A percentile compares a stretch with the other conserved stretches of the same genome.
Evolutionary conservation across 2,329 filamentous ascomycete species (phyloP).

Genomic region (Pochonia chlamydosporia): DNA sequence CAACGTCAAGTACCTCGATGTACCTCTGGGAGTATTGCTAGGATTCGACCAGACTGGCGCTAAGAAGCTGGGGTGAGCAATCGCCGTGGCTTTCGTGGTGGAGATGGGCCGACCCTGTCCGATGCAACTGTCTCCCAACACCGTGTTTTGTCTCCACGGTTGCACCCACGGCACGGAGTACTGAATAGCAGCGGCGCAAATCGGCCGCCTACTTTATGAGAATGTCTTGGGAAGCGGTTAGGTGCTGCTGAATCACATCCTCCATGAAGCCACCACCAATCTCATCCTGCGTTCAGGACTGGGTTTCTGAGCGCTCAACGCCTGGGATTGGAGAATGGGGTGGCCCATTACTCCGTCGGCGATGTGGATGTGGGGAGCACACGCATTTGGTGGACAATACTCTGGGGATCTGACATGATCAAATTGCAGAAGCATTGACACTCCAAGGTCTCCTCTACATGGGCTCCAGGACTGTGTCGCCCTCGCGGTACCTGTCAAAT

Average conservation of each 20-base stretch:
- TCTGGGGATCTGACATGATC: conserved; percentile 4
- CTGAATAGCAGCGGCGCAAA: conserved; percentile 14
- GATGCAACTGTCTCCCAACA: conserved; percentile 2
- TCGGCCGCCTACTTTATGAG: background rate
- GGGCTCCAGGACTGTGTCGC: background rate
- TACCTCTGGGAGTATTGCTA: background rate
- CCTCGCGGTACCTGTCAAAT: conserved; percentile 18
- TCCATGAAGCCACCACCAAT: conserved; percentile 6
- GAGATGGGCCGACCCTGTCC: background rate
- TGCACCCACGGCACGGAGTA: conserved; percentile 14
- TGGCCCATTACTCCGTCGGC: too few species aligned
- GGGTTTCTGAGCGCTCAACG: conserved; percentile 1
- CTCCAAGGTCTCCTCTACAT: background rate
- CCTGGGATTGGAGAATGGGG: conserved; percentile 3
- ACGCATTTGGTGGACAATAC: conserved; percentile 1
- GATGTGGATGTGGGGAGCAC: conserved; percentile 3
- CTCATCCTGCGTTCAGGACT: conserved; percentile 7
- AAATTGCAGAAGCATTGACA: background rate
- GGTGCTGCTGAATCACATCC: background rate
- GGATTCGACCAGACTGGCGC: background rate
- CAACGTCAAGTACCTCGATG: background rate
- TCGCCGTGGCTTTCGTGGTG: background rate
- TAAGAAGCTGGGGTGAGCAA: background rate
- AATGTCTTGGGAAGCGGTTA: conserved; percentile 4
- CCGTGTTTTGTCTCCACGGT: conserved; percentile 3